Base-by-base conservation (phyloP, 2,329 filamentous ascomycete species). In the Xylaria sp. region DNA sequence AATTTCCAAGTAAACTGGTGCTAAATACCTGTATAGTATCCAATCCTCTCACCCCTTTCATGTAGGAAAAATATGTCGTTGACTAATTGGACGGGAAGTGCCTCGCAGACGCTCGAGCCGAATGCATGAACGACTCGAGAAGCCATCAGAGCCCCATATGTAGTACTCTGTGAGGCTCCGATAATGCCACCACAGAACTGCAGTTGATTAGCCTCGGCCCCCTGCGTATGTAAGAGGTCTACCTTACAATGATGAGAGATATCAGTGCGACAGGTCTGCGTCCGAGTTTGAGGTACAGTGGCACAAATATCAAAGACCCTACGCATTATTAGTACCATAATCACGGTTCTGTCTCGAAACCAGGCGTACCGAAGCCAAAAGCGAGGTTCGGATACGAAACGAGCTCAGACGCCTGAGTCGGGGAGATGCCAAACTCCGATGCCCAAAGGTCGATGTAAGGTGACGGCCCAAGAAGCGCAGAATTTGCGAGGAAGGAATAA, bases 311-410 rank as follows among this genome's bases (percentile, higher is more conserved):
- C 4, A 89, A 74, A 0, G 83, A 84, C 2, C 81, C 71, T 73
- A 59, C 4, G 40, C 28, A n/a, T 21, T 35, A 40, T 72, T 35
- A 70, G 64, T 59, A 59, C 15, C n/a, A 2, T 14, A 14, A 37
- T 31, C 4, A 25, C 15, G 2, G 51, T 2, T 19, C 3, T 23
- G 7, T 38, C 15, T 31, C 0, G 38, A 37, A 43, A 43, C 11
- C 23, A 11, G 11, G 33, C 71, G 14, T 69, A 73, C 71, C 84
- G 64, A 87, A 85, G 1, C 86, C 86, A 74, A 85, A 88, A 12
- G 83, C 82, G 31, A 88, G 78, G 71, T 88, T 88, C 1, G 85
- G 82, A 70, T 88, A 89, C 17, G 83, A 87, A 56, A 88, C 78
- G 42, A 88, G 74, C 17, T 83, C 82, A 1, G 84, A 86, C 0